Percentiles rank a stretch among this genome's conserved stretches.
Conservation (phyloP, 2,329 filamentous ascomycete species). For the Fusarium euwallaceae region DNA sequence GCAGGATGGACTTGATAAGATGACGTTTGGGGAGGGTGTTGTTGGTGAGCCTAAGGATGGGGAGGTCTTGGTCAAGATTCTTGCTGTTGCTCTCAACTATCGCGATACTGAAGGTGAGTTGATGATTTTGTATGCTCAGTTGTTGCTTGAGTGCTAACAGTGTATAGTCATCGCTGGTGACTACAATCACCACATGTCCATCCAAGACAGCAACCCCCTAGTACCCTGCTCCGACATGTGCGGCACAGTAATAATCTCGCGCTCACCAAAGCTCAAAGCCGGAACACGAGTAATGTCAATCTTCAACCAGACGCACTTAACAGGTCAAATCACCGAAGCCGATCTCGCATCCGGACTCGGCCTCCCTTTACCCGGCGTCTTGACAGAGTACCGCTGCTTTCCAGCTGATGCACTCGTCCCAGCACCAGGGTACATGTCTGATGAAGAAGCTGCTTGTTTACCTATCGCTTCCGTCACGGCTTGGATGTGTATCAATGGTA, state of each 20-base stretch:
- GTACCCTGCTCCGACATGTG: slow-evolving; percentile 80
- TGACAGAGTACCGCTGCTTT: slow-evolving; percentile 72
- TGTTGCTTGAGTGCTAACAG: not conserved
- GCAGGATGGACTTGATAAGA: slow-evolving; percentile 68
- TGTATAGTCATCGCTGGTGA: slow-evolving; percentile 71
- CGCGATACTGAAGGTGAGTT: slow-evolving; percentile 62
- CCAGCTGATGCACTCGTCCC: slow-evolving; percentile 67
- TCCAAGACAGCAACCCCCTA: slow-evolving; percentile 57
- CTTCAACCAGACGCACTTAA: slow-evolving; percentile 70
- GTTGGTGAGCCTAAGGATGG: slow-evolving; percentile 62
- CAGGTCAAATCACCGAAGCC: slow-evolving; percentile 69
- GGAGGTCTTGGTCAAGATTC: slow-evolving; percentile 65
- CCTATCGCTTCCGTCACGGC: slow-evolving; percentile 74
- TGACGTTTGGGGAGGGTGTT: slow-evolving; percentile 58
- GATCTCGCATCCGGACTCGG: slow-evolving; percentile 71
- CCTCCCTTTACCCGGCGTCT: slow-evolving; percentile 68
- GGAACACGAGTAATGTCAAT: slow-evolving; percentile 77
- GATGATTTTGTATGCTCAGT: too few relatives aligned
- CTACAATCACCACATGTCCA: slow-evolving; percentile 74
- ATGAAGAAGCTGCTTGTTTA: slow-evolving; percentile 71
- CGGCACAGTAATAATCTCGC: slow-evolving; percentile 67
- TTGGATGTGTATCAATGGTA: slow-evolving; percentile 75
- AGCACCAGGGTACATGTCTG: slow-evolving; percentile 67
- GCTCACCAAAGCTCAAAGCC: slow-evolving; percentile 58
- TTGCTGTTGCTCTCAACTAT: slow-evolving; percentile 63